Conservation (phyloP, 73 alveolate genomes). For the Stentor coeruleus region DNA sequence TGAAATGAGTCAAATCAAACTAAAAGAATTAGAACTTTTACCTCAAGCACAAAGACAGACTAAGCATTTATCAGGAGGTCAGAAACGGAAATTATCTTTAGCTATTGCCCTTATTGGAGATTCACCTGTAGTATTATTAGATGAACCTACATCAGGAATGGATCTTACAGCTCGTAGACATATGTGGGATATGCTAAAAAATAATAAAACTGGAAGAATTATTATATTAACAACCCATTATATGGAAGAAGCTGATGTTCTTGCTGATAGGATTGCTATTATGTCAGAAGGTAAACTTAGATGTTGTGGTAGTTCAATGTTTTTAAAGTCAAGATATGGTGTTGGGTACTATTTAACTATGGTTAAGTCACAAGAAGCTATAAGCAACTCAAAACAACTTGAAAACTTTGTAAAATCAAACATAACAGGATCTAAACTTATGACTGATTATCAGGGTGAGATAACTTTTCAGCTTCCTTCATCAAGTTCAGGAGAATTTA, state of each 20-base stretch:
- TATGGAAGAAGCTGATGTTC: conserved; percentile 63
- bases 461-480: conserved; percentile 53
- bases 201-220: conserved; percentile 70
- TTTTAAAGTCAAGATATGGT: conserved; percentile 48
- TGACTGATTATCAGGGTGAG: conserved; percentile 49
- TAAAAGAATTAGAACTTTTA: conserved; percentile 75
- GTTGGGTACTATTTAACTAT: conserved; percentile 72
- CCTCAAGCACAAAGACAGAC: conserved; percentile 57
- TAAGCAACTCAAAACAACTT: too few relatives aligned
- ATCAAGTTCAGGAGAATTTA: too few relatives aligned
- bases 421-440: too few relatives aligned
- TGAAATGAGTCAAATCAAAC: conserved; percentile 59
- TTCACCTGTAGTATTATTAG: conserved; percentile 80
- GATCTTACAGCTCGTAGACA: conserved; percentile 89
- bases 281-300: conserved; percentile 64
- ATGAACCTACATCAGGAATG: conserved; percentile 97
- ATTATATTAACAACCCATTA: conserved; percentile 67
- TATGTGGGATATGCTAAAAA: conserved; percentile 90
- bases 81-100: conserved; percentile 87
- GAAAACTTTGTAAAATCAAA: too few relatives aligned
- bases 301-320: conserved; percentile 50
- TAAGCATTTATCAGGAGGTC: conserved; percentile 89
- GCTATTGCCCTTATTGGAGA: conserved; percentile 93
- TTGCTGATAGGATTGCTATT: conserved; percentile 73
- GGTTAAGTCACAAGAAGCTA: conserved; percentile 53